Evolutionary conservation across 495 filamentous ascomycete species (phyloP).

Genomic region (Xylaria venustula): DNA sequence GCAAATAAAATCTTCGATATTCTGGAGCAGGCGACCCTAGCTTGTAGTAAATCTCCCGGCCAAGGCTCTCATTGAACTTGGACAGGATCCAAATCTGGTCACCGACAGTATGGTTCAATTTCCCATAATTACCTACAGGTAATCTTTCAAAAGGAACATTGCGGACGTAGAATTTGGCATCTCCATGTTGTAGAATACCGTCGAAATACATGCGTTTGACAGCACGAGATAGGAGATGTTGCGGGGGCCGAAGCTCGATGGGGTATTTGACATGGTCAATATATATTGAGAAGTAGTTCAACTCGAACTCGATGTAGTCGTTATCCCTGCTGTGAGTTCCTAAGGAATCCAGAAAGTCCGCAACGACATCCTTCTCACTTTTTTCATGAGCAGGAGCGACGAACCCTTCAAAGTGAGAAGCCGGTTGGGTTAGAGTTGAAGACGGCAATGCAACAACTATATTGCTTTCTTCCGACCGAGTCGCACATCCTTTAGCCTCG

Average conservation of each 20-base stretch:
- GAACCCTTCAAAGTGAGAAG: constrained; percentile 21
- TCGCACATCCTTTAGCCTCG: too few relatives aligned
- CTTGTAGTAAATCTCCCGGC: constrained; percentile 57
- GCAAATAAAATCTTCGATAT: constrained; percentile 57
- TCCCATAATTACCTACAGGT: constrained; percentile 66
- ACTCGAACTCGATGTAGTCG: constrained; percentile 43
- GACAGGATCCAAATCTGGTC: constrained; percentile 64
- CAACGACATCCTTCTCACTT: constrained; percentile 30
- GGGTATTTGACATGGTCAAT: constrained; percentile 30
- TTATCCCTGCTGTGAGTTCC: neutral
- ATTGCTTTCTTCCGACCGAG: neutral
- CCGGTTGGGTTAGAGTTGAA: constrained; percentile 26
- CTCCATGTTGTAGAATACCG: constrained; percentile 53
- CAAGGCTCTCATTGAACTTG: constrained; percentile 20
- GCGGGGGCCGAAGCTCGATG: constrained; percentile 50
- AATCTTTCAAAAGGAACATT: constrained; percentile 54
- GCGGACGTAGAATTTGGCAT: constrained; percentile 45
- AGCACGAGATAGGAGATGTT: constrained; percentile 44
- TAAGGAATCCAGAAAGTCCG: constrained; percentile 17
- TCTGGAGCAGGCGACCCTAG: constrained; percentile 52
- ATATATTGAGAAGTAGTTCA: constrained; percentile 56
- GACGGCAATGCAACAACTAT: constrained; percentile 24
- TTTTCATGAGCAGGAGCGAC: constrained; percentile 18
- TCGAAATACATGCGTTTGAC: constrained; percentile 52
- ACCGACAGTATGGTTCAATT: constrained; percentile 41